Evolutionary conservation across 78 protist species (phyloP), one percentile per base, ranked within the genome.

Genomic region (Dictyostelium purpureum): DNA sequence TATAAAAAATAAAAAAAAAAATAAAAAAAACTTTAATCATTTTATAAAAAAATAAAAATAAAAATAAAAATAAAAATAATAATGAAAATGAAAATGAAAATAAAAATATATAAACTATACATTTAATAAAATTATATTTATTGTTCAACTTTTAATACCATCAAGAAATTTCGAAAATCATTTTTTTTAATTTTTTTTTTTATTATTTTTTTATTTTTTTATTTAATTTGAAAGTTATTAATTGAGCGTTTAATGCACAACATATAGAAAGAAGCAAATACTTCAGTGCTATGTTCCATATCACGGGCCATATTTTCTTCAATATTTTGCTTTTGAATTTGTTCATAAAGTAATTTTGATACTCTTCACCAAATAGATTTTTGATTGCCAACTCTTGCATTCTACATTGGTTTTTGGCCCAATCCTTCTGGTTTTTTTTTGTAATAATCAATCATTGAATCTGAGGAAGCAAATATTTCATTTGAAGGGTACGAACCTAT

Each of bases 281-380:
- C 81, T 80, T 97, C 98, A 10, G 98, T 97, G 5, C 74, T 91
- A 59, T 97, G 90, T 71, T 96, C 98, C 74, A 95, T 49, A 6
- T 96, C 97, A 31, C 75, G 71, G 21, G 52, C 88, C 89, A 92
- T 79, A 65, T 96, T 96, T 16, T 95, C 78, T 45, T 83, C 90
- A 28, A 95, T 69, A 16, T 96, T 95, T 65, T 75, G 51, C 49
- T 67, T 42, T 51, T 83, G 87, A 65, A 96, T 96, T 7, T 24
- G 69, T 45, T 94, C 89, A 19, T 87, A 81, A 28, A 93, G 14
- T 21, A 24, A 7, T 59, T 65, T 51, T 96, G 97, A 16, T 42
- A 73, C 28, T 87, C 97, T 67, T 51, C 88, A 52, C 85, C 66
- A 42, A 76, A 78, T 47, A 96, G 97, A 42, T 96, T 94, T 38